A percentile compares a stretch with the other conserved stretches of the same genome.
phyloP scores from a whole-genome alignment of 2,329 filamentous ascomycete genomes.

The Emmonsiellopsis sp. region DNA sequence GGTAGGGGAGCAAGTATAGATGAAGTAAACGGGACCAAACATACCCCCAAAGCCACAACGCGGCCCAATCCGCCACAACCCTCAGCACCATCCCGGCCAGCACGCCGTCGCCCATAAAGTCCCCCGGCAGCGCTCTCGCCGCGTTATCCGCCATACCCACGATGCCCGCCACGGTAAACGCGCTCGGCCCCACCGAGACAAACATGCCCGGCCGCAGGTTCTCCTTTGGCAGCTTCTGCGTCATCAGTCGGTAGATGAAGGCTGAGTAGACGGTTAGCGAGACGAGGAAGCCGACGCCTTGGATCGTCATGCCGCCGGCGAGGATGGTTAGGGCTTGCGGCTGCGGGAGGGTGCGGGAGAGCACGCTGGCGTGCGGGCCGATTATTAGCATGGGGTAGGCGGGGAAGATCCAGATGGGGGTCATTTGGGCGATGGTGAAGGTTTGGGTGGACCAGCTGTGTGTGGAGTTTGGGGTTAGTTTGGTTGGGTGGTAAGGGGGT shows the following conservation, averaged over 20 bases:
- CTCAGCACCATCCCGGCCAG: constrained; percentile 46
- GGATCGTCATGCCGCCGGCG: constrained; percentile 50
- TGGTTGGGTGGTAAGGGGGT: background rate
- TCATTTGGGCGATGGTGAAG: constrained; percentile 73
- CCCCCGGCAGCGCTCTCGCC: constrained; percentile 36
- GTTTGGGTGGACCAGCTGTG: constrained; percentile 53
- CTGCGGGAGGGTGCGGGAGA: constrained; percentile 40
- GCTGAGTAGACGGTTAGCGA: constrained; percentile 73
- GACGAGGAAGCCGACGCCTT: constrained; percentile 56
- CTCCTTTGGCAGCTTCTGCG: constrained; percentile 71
- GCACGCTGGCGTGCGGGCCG: constrained; percentile 59
- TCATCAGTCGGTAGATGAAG: constrained; percentile 81
- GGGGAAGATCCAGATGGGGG: constrained; percentile 79
- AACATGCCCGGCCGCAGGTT: constrained; percentile 74
- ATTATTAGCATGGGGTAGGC: constrained; percentile 72
- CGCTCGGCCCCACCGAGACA: constrained; percentile 69
- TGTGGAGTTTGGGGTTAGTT: constrained; percentile 18
- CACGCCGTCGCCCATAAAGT: constrained; percentile 50
- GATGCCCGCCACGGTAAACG: constrained; percentile 55
- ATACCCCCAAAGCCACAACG: constrained; percentile 68
- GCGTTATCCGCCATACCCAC: constrained; percentile 48
- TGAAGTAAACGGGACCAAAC: constrained; percentile 4
- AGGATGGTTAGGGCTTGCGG: constrained; percentile 44
- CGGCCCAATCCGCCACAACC: constrained; percentile 52
- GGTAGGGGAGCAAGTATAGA: background rate